Base-by-base conservation (phyloP, 164 flowering plant genomes). In the Annona squamosa region DNA sequence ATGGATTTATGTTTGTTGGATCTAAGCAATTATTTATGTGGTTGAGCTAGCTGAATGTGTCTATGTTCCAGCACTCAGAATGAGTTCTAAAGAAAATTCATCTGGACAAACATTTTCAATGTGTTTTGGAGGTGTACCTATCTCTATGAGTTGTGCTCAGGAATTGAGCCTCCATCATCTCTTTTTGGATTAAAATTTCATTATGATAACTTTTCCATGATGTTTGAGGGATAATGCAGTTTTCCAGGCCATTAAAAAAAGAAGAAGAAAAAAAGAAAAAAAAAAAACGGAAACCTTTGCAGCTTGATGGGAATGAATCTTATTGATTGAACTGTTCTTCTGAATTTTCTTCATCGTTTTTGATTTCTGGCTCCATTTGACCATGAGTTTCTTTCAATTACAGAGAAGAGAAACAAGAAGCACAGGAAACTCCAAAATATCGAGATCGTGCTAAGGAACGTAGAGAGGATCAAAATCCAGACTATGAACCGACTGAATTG, bases 381-480 rank as follows among this genome's bases (percentile, higher is more conserved):
- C 72, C 16, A 10, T 2, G n/a, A 42, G 26, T 63, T 67, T 59
- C 18, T 67, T 16, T 44, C 65, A 18, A 73, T 69, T 41, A 75
- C 85, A 91, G 92, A 67, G 95, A 91, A 79, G 97, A 89, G 85
- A 91, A 91, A 80, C 72, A 85, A 57, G 94, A 91, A 70, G 97
- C 91, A 78, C 89, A 88, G 0, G 99, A 92, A 67, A 46, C 71
- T 19, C 99, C 99, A 0, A 91, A 89, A 74, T 95, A 95, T 67
- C 79, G 98, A 71, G 98, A 93, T 83, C 83, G 98, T 63, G 99
- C 98, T 0, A 95, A 95, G 81, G 99, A 95, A 77, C 91, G 99
- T 4, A 87, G 99, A 77, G 99, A 95, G 74, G 98, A 95, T 77
- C 93, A 89, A 65, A 95, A 95, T 82, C 99, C 99, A 1, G 99